Percentiles rank a stretch among this genome's conserved stretches.
Conservation (phyloP, 768 basidiomycete genomes). For the Agaricus subrufescens region DNA sequence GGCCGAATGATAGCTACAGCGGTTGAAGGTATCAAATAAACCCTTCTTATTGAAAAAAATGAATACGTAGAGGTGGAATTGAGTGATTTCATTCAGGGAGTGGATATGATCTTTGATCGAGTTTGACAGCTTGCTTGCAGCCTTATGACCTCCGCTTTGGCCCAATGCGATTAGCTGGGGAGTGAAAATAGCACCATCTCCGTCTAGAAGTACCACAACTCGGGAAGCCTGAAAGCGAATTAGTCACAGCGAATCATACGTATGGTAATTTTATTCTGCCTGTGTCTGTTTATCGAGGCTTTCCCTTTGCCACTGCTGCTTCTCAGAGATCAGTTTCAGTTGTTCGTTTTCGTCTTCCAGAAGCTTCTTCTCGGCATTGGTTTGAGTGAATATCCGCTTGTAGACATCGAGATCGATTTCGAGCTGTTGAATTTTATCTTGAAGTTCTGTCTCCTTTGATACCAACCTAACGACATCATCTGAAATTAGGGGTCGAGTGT, state of each 20-base stretch:
- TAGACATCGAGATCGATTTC: constrained; percentile 38
- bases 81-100: constrained; percentile 27
- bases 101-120: constrained; percentile 32
- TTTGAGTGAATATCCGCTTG: constrained; percentile 35
- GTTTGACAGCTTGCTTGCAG: constrained; percentile 45
- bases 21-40: constrained; percentile 45
- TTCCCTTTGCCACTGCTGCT: constrained; percentile 23
- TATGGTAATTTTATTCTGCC: constrained; percentile 17
- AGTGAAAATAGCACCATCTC: constrained; percentile 61
- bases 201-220: constrained; percentile 55
- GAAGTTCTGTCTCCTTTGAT: constrained; percentile 23
- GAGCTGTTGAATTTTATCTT: constrained; percentile 29
- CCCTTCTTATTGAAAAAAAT: constrained; percentile 64
- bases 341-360: constrained; percentile 22
- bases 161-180: constrained; percentile 49
- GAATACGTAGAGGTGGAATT: constrained; percentile 57
- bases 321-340: constrained; percentile 30
- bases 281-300: constrained; percentile 37
- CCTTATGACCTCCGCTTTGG: constrained; percentile 51
- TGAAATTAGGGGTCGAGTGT: constrained; percentile 14
- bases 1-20: constrained; percentile 29
- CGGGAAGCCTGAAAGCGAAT: constrained; percentile 34
- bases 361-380: constrained; percentile 27
- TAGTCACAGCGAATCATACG: background rate
- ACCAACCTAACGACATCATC: constrained; percentile 35